phyloP scores from a whole-genome alignment of 108 stramenopile species.

The Conticribra weissflogii region DNA sequence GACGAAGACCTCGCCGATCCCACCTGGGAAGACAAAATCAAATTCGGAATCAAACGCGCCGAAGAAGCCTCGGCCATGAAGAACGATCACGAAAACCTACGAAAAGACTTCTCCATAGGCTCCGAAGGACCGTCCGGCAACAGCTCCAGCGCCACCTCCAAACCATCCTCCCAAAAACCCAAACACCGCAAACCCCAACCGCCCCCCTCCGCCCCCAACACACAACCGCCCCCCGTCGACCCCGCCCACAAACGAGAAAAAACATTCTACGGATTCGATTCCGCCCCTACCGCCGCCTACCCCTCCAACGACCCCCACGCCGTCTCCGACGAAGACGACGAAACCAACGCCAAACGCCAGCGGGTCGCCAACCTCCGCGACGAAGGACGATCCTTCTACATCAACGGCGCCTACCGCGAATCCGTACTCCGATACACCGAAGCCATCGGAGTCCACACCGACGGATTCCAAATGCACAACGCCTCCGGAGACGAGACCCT shows the following conservation, averaged over 20 bases:
- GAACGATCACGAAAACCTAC: slow-evolving; percentile 47
- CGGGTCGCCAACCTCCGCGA: slow-evolving; percentile 57
- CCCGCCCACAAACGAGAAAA: slow-evolving; percentile 13
- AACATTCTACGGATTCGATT: slow-evolving; percentile 18
- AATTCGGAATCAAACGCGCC: slow-evolving; percentile 13
- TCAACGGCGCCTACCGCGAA: slow-evolving; percentile 54
- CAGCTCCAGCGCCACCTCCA: too few relatives aligned
- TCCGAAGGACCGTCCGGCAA: slow-evolving; percentile 2
- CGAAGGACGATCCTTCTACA: slow-evolving; percentile 60
- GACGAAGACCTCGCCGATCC: slow-evolving; percentile 2
- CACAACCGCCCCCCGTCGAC: neutral
- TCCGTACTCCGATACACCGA: slow-evolving; percentile 61
- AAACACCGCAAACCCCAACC: slow-evolving; percentile 18
- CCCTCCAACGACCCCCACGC: too few relatives aligned
- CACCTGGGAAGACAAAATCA: slow-evolving; percentile 38
- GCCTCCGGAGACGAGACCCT: slow-evolving; percentile 45
- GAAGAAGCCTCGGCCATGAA: slow-evolving; percentile 40
- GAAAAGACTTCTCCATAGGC: slow-evolving; percentile 40
- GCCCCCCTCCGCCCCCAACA: neutral
- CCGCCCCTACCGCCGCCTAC: slow-evolving; percentile 8
- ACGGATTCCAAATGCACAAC: slow-evolving; percentile 18
- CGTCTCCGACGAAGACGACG: slow-evolving; percentile 29
- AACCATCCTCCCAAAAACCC: too few relatives aligned
- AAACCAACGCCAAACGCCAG: slow-evolving; percentile 19
- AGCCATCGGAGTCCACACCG: slow-evolving; percentile 55